A percentile compares a stretch with the other conserved stretches of the same genome.
These are phyloP conservation scores for Bidens hawaiensis DNA, from an alignment of 140 eudicot species.

Conservation along the genomic window DNA sequence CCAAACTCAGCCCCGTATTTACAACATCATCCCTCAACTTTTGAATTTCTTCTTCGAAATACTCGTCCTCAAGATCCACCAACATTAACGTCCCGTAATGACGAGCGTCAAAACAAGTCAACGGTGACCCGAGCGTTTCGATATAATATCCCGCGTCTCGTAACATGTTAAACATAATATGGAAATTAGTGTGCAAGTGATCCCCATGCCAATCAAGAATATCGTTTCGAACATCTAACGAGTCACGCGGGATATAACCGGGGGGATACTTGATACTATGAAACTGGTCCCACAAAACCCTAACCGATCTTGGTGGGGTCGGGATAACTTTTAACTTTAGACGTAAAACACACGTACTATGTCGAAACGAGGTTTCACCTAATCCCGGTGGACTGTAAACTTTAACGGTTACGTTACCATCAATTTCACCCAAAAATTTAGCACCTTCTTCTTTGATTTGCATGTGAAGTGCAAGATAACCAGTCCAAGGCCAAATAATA, in stretches of 20 bases:
- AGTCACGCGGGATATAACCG: conserved; percentile 92
- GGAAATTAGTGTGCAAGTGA: conserved; percentile 90
- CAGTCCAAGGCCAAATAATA: conserved; percentile 99
- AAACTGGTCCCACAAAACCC: conserved; percentile 91
- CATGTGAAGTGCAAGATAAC: conserved; percentile 88
- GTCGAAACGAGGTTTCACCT: conserved; percentile 64
- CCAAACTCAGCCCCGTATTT: conserved; percentile 70
- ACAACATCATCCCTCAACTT: conserved; percentile 80
- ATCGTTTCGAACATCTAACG: conserved; percentile 92
- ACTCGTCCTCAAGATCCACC: conserved; percentile 98
- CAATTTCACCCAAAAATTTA: conserved; percentile 75
- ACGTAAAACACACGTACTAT: conserved; percentile 64
- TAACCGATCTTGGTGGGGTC: conserved; percentile 74
- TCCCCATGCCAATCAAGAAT: conserved; percentile 99
- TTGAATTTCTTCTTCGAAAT: conserved; percentile 71
- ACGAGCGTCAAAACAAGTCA: conserved; percentile 91
- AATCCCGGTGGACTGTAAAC: conserved; percentile 75
- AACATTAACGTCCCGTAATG: conserved; percentile 86
- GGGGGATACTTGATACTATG: conserved; percentile 97
- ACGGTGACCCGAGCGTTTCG: conserved; percentile 95
- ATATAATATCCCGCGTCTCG: conserved; percentile 88
- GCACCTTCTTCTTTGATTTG: conserved; percentile 96
- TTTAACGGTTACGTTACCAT: conserved; percentile 78
- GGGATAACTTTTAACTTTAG: conserved; percentile 84
- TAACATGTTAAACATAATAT: conserved; percentile 87